Evolutionary conservation across 2,329 filamentous ascomycete genomes (phyloP).

Genomic region (Phaeosphaeriaceae sp.): DNA sequence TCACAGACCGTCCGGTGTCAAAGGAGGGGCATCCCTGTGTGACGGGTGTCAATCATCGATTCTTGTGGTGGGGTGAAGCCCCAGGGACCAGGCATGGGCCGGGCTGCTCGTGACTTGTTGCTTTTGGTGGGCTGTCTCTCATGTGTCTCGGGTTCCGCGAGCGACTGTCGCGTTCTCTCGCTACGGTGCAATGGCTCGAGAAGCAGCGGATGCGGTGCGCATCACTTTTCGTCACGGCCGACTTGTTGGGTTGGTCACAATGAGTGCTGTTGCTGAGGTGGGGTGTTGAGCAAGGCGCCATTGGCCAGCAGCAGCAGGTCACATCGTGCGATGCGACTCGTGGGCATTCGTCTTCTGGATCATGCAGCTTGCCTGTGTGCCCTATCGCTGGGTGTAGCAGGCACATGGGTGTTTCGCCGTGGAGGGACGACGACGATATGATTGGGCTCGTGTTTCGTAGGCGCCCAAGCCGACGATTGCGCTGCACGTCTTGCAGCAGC

Average conservation of each 20-base stretch:
- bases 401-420: conserved; percentile 15
- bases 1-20: background rate
- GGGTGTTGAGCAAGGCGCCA: conserved; percentile 22
- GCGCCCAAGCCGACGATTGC: conserved; percentile 29
- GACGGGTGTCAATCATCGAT: background rate
- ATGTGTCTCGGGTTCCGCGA: conserved; percentile 8
- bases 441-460: conserved; percentile 43
- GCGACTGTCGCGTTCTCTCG: background rate
- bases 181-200: conserved; percentile 11
- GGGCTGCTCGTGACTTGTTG: conserved; percentile 10
- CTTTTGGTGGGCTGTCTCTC: background rate
- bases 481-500: conserved; percentile 22
- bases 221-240: conserved; percentile 18
- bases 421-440: conserved; percentile 7
- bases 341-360: conserved; percentile 30
- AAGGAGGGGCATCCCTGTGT: background rate
- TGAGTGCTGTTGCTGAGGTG: conserved; percentile 24
- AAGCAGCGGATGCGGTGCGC: conserved; percentile 13
- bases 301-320: conserved; percentile 24
- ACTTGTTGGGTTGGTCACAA: conserved; percentile 28
- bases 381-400: conserved; percentile 34
- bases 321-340: conserved; percentile 18
- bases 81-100: background rate
- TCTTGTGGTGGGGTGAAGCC: background rate
- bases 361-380: conserved; percentile 23